Conservation (phyloP, 345 rosid species). For the Hibiscus tridactylites region DNA sequence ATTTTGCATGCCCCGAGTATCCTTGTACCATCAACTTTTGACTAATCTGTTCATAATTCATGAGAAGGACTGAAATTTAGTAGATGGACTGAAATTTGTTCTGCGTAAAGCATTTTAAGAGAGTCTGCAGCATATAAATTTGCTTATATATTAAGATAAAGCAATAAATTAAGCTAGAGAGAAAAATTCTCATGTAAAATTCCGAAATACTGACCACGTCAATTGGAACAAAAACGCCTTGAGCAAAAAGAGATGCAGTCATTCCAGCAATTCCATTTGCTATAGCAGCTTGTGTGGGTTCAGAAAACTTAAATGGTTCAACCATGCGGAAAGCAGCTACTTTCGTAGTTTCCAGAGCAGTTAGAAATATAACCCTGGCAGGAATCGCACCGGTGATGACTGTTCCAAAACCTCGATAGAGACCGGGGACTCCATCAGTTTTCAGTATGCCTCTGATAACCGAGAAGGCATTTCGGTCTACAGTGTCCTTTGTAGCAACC, state of each 20-base stretch:
- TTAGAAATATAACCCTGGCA: conserved; percentile 77
- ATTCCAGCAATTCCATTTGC: conserved; percentile 96
- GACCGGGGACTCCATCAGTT: conserved; percentile 89
- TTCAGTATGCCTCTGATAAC: conserved; percentile 62
- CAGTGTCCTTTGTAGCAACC: conserved; percentile 81
- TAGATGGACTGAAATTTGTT: neutral
- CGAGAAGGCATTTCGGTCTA: conserved; percentile 67
- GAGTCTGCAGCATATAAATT: neutral
- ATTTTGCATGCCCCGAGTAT: conserved; percentile 79
- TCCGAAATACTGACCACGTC: conserved; percentile 62
- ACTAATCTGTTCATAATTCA: conserved; percentile 54
- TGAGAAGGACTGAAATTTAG: neutral
- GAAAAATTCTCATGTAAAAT: neutral
- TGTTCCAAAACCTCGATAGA: conserved; percentile 91
- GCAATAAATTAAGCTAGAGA: neutral
- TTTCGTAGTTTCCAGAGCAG: conserved; percentile 88
- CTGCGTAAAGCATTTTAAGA: neutral
- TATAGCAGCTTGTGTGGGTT: conserved; percentile 80
- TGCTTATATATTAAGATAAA: neutral
- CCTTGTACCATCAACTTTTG: conserved; percentile 99
- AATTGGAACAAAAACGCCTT: conserved; percentile 87
- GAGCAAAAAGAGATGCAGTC: conserved; percentile 78
- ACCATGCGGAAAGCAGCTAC: conserved; percentile 62
- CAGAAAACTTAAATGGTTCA: conserved; percentile 53
- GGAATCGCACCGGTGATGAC: conserved; percentile 92